These are phyloP conservation scores for Saccharomyces hybrid DNA, from an alignment of 1,139 yeast genomes.

Conservation along the genomic window DNA sequence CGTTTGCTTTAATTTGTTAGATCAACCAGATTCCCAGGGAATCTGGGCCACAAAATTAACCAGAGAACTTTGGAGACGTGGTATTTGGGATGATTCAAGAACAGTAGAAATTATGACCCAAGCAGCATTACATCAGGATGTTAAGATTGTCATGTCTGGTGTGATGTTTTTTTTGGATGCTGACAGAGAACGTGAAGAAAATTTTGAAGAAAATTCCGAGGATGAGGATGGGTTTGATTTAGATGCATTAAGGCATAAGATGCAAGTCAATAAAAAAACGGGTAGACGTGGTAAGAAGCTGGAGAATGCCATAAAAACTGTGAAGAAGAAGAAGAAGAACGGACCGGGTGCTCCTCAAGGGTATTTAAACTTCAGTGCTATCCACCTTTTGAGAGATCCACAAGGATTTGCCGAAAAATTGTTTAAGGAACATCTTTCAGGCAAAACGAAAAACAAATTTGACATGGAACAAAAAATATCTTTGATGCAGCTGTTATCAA, in stretches of 20 bases:
- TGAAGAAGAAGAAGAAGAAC: slow-evolving; percentile 52
- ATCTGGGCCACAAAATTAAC: slow-evolving; percentile 95
- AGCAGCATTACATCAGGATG: slow-evolving; percentile 80
- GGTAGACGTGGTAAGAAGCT: slow-evolving; percentile 73
- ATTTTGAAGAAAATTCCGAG: slow-evolving; percentile 62
- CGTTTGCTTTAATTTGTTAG: slow-evolving; percentile 72
- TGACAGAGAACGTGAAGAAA: slow-evolving; percentile 88
- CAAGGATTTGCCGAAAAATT: slow-evolving; percentile 92
- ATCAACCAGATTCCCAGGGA: slow-evolving; percentile 73
- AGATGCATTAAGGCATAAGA: slow-evolving; percentile 64
- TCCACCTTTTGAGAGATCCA: slow-evolving; percentile 89
- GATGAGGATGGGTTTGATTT: slow-evolving; percentile 71
- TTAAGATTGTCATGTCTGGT: slow-evolving; percentile 85
- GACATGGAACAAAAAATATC: slow-evolving; percentile 84
- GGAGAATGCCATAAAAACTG: slow-evolving; percentile 59
- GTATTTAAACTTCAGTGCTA: slow-evolving; percentile 85
- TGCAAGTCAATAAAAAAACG: slow-evolving; percentile 77
- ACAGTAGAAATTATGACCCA: slow-evolving; percentile 96
- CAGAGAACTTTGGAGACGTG: slow-evolving; percentile 93
- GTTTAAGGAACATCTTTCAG: slow-evolving; percentile 62
- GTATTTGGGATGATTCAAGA: slow-evolving; percentile 95
- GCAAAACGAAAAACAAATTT: slow-evolving; percentile 58
- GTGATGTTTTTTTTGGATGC: slow-evolving; percentile 89
- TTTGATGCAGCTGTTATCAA: slow-evolving; percentile 76
- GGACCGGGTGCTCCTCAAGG: slow-evolving; percentile 51